Base-by-base conservation (phyloP, 2,329 filamentous ascomycete genomes). In the Aulographum hederae region DNA sequence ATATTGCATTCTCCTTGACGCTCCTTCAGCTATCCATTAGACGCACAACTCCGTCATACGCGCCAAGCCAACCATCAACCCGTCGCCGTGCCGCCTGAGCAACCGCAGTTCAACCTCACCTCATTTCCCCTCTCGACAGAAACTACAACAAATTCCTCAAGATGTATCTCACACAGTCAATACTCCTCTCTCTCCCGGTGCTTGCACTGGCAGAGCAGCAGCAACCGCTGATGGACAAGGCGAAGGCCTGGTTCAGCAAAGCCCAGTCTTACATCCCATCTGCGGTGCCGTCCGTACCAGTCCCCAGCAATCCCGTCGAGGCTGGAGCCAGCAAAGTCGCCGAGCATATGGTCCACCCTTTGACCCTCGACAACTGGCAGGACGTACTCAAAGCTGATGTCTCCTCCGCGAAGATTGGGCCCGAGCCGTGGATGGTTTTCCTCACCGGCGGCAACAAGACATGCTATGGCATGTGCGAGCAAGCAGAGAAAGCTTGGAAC, bases 371-470 rank as follows among this genome's bases (percentile, higher is more conserved):
- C 40, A 77, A 75, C 62, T 81, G 78, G 76, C 69, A 73, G 51
- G 56, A 74, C 17, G 69, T 72, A 3, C 59, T 86, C 37, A 73
- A 59, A 31, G 67, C 70, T 18, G 15, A 8, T 28, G 27, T 10
- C 6, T n/a, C 8, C 8, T 25, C 21, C 8, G n/a, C 8, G 8
- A 8, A 8, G n/a, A n/a, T 8, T 25, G 21, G n/a, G 21, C 74
- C 78, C 4, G 74, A 77, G 53, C 74, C 82, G 54, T 84, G 76
- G 76, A 73, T 78, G 62, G 59, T 86, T 38, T 63, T 78, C 41
- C 57, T 81, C 41, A 78, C 73, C 6, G 79, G 79, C 34, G 63
- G 76, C 42, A 84, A 85, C 62, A 76, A 73, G 58, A 82, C 78
- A 19, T 86, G 79, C 58, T 75, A 66, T 47, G 78, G 77, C 42